Base-by-base conservation (phyloP, 192 early-diverging fungal species). In the Coemansia sp. region DNA sequence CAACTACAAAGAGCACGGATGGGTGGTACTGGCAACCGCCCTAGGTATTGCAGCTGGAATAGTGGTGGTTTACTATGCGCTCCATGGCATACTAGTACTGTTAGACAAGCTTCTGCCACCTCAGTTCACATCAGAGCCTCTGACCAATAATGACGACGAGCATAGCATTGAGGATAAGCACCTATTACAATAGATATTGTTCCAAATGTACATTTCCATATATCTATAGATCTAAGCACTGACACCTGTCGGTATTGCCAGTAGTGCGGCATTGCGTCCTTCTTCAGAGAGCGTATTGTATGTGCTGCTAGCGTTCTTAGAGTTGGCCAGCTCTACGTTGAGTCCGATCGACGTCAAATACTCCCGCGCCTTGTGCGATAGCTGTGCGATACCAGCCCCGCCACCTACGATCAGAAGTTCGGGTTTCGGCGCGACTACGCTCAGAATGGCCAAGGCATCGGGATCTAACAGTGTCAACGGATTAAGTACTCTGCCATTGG, bases 361-460 rank as follows among this genome's bases (percentile, higher is more conserved):
- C 26, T 67, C 49, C 24, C 34, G 55, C 5, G 74, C 67, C 7
- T 23, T 54, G 5, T 14, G 12, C 3, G 74, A 67, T n/a, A 82
- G 28, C 7, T 27, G 67, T 14, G 60, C 65, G 7, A 74, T 61
- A 25, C 44, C 47, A 0, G 73, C 64, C 2, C 80, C 80, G 38
- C 73, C 70, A 47, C 80, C 80, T 21, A 82, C 80, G 7, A 82
- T 64, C 8, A 82, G 23, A 41, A 82, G 49, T 50, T 82, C 80
- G 18, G 80, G 80, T 62, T 71, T 73, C 4, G 80, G 80, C 49
- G 56, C 55, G 4, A 76, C 74, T 14, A 71, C 54, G 51, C 68
- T 30, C 6, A 82, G 65, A 25, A 82, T 41, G 14, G 49, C 44
- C 31, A 76, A 47, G 0, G 70, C 74, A 16, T 71, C 32, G 2